phyloP scores from a whole-genome alignment of 2,329 filamentous ascomycete species.

The Diaporthe humulicola region DNA sequence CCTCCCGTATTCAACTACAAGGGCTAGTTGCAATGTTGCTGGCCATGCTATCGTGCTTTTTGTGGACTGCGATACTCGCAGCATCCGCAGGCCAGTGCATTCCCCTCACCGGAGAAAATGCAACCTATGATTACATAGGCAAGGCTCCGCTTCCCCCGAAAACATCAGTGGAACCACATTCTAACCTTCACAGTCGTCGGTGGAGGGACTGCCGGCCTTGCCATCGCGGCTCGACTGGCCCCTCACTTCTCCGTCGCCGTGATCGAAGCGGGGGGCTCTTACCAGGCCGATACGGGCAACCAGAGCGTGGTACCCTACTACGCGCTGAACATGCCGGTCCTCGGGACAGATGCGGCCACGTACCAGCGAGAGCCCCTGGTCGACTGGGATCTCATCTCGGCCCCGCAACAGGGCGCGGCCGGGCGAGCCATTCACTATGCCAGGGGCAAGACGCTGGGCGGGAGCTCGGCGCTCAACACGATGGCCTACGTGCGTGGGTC shows the following conservation, averaged over 20 bases:
- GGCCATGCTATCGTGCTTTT: not conserved
- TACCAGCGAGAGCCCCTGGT: constrained; percentile 34
- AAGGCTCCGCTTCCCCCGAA: not conserved
- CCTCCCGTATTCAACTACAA: not conserved
- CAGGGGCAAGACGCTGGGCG: constrained; percentile 31
- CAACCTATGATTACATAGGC: constrained; percentile 6
- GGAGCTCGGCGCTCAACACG: constrained; percentile 21
- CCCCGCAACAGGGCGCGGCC: constrained; percentile 4
- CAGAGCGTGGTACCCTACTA: constrained; percentile 37
- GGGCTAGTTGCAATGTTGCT: too few relatives aligned
- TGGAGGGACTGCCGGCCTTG: constrained; percentile 38
- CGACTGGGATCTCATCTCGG: constrained; percentile 36
- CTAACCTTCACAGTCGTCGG: constrained; percentile 31
- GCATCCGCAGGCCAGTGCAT: not conserved
- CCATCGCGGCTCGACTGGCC: constrained; percentile 36
- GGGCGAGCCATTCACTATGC: constrained; percentile 18
- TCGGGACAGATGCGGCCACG: not conserved
- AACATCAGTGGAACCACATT: too few relatives aligned
- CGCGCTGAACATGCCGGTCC: constrained; percentile 1
- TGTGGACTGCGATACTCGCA: not conserved
- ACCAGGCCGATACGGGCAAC: constrained; percentile 36
- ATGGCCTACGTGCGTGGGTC: constrained; percentile 19
- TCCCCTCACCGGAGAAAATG: not conserved
- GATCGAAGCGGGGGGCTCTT: constrained; percentile 35
- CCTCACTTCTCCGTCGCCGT: constrained; percentile 34